Evolutionary conservation across 352 stramenopile species (phyloP).

Genomic region (Chrysophaeum taylorii): DNA sequence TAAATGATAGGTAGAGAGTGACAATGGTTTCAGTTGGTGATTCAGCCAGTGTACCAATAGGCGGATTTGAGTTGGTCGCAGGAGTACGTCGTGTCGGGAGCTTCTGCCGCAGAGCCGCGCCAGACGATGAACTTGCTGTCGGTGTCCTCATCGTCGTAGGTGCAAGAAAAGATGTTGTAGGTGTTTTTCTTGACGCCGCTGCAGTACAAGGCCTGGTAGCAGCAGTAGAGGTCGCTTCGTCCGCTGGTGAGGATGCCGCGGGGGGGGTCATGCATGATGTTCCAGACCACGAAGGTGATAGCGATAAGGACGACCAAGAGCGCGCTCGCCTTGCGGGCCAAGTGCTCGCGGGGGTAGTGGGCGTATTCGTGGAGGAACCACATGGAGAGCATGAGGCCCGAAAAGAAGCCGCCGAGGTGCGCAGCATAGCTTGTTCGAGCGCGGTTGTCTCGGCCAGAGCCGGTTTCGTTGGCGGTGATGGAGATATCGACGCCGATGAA

Average conservation of each 20-base stretch:
- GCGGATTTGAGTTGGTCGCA: no score
- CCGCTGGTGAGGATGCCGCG: not conserved
- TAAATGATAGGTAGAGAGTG: no score
- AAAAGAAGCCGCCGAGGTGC: not conserved
- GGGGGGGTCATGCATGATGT: no score
- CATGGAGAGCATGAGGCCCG: not conserved
- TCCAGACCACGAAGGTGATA: not conserved
- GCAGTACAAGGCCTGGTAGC: not conserved
- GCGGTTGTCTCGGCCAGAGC: not conserved
- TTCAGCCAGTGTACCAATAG: no score
- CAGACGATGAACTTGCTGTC: not conserved
- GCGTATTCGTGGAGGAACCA: not conserved
- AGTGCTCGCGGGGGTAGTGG: not conserved
- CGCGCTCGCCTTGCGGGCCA: no score
- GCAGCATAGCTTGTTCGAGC: not conserved
- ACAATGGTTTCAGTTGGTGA: no score
- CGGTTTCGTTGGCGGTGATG: not conserved
- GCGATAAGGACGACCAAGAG: not conserved
- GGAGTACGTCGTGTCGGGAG: not conserved
- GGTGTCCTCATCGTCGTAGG: no score
- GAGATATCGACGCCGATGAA: not conserved
- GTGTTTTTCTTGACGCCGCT: not conserved
- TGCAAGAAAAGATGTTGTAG: not conserved
- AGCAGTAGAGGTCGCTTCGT: not conserved
- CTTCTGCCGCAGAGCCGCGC: not conserved